These are phyloP conservation scores for Alnus glutinosa DNA, from an alignment of 306 rosid species.

Conservation along the genomic window DNA sequence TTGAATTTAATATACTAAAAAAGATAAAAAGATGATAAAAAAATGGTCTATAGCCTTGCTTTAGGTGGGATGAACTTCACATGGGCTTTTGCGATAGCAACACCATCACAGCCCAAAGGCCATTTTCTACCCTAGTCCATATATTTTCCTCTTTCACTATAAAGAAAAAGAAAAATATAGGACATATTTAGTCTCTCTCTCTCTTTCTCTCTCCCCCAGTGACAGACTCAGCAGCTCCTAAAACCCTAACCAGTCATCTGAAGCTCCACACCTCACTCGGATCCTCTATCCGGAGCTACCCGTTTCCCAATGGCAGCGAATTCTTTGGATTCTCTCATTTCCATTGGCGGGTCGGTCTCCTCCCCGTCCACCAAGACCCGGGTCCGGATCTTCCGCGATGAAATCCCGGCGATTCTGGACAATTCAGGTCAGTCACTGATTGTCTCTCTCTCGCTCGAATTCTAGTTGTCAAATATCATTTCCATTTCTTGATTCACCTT, in stretches of 20 bases:
- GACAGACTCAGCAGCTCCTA: neutral
- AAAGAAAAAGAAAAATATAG: too few relatives aligned
- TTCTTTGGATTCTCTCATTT: conserved; percentile 53
- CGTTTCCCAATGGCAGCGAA: conserved; percentile 54
- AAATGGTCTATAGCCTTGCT: too few relatives aligned
- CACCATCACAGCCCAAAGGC: too few relatives aligned
- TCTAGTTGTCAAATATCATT: neutral
- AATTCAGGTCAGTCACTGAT: conserved; percentile 49
- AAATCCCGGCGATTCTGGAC: conserved; percentile 57
- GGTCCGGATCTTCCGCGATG: conserved; percentile 60
- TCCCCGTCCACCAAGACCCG: conserved; percentile 72
- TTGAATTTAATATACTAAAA: too few relatives aligned
- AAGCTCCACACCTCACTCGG: neutral
- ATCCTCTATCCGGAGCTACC: conserved; percentile 33
- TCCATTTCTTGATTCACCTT: neutral
- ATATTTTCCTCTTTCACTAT: too few relatives aligned
- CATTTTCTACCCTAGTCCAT: too few relatives aligned
- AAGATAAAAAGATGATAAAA: too few relatives aligned
- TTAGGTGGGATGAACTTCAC: too few relatives aligned
- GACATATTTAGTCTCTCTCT: too few relatives aligned
- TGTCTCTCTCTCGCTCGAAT: neutral
- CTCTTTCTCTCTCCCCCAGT: neutral
- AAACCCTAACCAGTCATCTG: neutral
- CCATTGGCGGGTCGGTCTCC: conserved; percentile 60
- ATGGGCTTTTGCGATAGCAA: too few relatives aligned